Evolutionary conservation across 805 yeast species (phyloP).

Genomic region (Jamesozyma lodderae): DNA sequence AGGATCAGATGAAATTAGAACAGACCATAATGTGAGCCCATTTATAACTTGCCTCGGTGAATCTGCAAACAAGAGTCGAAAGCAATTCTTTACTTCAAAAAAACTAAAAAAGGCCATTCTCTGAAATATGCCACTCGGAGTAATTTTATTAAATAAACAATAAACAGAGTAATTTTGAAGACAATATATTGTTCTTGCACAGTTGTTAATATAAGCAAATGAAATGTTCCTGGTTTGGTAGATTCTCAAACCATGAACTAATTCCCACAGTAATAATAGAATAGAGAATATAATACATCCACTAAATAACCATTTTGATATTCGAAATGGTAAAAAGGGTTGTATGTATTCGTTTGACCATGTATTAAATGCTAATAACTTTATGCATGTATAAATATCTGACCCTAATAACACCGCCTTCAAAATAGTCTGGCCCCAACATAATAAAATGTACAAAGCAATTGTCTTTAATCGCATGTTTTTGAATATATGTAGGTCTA

Average conservation of each 20-base stretch:
- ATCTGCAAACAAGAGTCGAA: slow-evolving; percentile 63
- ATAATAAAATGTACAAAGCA: slow-evolving; percentile 14
- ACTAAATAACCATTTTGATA: slow-evolving; percentile 62
- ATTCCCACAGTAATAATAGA: slow-evolving; percentile 46
- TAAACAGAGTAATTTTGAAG: slow-evolving; percentile 52
- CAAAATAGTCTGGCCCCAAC: slow-evolving; percentile 34
- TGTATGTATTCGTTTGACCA: slow-evolving; percentile 50
- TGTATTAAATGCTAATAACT: slow-evolving; percentile 58
- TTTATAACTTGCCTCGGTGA: slow-evolving; percentile 83
- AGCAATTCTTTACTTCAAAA: slow-evolving; percentile 53
- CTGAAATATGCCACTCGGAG: slow-evolving; percentile 56
- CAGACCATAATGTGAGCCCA: slow-evolving; percentile 58
- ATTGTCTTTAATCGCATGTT: slow-evolving; percentile 17
- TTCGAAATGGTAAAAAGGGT: slow-evolving; percentile 42
- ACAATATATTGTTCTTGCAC: slow-evolving; percentile 51
- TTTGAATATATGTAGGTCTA: slow-evolving; percentile 19
- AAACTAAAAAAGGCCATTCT: slow-evolving; percentile 59
- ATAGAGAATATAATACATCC: slow-evolving; percentile 73
- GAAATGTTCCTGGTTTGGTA: slow-evolving; percentile 58
- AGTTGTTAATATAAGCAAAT: slow-evolving; percentile 55
- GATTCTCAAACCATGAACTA: slow-evolving; percentile 47
- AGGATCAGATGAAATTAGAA: slow-evolving; percentile 30
- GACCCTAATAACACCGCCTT: slow-evolving; percentile 49
- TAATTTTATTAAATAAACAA: slow-evolving; percentile 63
- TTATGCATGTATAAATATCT: slow-evolving; percentile 73